Conservation (phyloP, 1,284 basidiomycete genomes). For the Coniferiporia weirii region DNA sequence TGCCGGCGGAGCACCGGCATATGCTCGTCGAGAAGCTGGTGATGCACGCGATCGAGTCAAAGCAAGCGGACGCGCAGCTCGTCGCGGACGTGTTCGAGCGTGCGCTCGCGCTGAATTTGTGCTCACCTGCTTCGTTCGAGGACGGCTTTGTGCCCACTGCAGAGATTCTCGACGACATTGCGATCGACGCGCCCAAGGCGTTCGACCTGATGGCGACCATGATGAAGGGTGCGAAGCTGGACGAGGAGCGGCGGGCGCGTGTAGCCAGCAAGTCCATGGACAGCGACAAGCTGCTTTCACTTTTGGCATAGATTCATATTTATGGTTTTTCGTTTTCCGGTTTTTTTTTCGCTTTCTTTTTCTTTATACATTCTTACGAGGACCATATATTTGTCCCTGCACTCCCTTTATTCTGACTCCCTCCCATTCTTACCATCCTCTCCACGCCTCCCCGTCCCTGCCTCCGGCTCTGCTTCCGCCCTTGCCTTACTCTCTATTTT, state of each 20-base stretch:
- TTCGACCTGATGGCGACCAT: constrained; percentile 72
- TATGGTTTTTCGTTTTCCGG: too few species aligned
- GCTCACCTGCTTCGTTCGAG: constrained; percentile 54
- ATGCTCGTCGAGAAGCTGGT: constrained; percentile 73
- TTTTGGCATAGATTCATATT: constrained; percentile 44
- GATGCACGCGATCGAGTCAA: constrained; percentile 70
- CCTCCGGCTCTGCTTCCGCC: neutral
- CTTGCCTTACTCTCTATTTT: neutral
- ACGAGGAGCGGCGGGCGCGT: constrained; percentile 50
- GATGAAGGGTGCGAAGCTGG: constrained; percentile 62
- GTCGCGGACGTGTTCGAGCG: constrained; percentile 66
- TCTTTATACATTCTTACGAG: constrained; percentile 4
- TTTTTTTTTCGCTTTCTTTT: neutral
- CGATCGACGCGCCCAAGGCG: constrained; percentile 86
- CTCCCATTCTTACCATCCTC: neutral
- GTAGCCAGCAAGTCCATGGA: constrained; percentile 57
- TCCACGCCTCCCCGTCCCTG: neutral
- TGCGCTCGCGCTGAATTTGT: constrained; percentile 50
- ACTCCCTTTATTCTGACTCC: neutral
- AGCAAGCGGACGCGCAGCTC: constrained; percentile 78
- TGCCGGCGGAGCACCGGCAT: constrained; percentile 60
- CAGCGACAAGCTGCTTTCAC: constrained; percentile 50
- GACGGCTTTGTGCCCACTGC: constrained; percentile 63
- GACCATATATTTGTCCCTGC: neutral
- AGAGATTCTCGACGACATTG: constrained; percentile 80